Conservation (phyloP, 2,329 filamentous ascomycete species). For the Pseudogymnoascus sp. region DNA sequence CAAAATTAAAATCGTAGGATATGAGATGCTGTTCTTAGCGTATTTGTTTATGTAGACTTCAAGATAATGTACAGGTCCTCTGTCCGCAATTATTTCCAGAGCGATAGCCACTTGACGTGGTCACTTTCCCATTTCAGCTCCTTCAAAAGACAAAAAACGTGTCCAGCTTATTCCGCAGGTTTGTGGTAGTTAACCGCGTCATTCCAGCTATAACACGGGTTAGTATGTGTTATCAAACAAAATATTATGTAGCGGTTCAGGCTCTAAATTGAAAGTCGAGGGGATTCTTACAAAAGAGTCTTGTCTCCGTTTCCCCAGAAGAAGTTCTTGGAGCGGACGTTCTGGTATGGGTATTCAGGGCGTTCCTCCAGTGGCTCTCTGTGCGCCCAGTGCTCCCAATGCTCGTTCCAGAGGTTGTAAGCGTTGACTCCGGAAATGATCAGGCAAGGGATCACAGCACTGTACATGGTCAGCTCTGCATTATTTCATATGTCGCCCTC, state of each 20-base stretch:
- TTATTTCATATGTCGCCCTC: not conserved
- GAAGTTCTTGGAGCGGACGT: conserved; percentile 94
- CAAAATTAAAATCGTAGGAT: not conserved
- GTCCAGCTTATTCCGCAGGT: conserved; percentile 51
- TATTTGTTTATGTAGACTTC: conserved; percentile 3
- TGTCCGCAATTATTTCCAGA: conserved; percentile 5
- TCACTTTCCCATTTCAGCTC: conserved; percentile 7
- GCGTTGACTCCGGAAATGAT: conserved; percentile 71
- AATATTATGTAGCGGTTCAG: not conserved
- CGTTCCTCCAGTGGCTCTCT: conserved; percentile 82
- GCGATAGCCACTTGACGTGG: not conserved
- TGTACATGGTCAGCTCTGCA: conserved; percentile 33
- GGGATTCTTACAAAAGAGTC: conserved; percentile 57
- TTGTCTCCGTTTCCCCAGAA: conserved; percentile 94
- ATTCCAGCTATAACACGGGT: conserved; percentile 66
- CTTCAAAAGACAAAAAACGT: not conserved
- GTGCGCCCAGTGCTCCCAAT: conserved; percentile 94
- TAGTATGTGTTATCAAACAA: not conserved
- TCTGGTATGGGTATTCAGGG: conserved; percentile 92
- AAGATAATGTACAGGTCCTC: conserved; percentile 10
- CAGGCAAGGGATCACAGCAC: conserved; percentile 67
- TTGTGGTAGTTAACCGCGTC: conserved; percentile 93
- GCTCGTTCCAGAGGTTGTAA: conserved; percentile 85
- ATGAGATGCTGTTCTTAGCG: not conserved
- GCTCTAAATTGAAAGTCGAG: not conserved